phyloP scores from a whole-genome alignment of 805 yeast genomes.

The Monosporozyma servazzii region DNA sequence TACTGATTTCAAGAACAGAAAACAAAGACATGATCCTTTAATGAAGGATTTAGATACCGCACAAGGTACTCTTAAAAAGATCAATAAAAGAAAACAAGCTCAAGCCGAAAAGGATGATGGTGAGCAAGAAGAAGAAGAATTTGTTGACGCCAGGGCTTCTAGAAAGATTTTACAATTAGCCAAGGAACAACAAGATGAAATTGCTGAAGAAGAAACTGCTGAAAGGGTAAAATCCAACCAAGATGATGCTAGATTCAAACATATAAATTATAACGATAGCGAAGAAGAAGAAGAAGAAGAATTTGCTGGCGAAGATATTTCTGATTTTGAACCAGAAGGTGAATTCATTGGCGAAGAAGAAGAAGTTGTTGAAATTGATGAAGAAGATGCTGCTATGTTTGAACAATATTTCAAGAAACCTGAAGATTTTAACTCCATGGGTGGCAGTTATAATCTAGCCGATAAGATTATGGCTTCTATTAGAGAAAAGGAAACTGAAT shows the following conservation, averaged over 20 bases:
- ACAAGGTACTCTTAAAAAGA: conserved; percentile 57
- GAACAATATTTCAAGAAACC: conserved; percentile 57
- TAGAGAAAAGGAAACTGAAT: conserved; percentile 53
- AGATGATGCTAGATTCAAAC: conserved; percentile 27
- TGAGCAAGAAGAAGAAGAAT: conserved; percentile 42
- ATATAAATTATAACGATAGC: conserved; percentile 35
- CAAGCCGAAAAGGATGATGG: conserved; percentile 29
- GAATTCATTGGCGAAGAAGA: conserved; percentile 43
- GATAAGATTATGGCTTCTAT: conserved; percentile 90
- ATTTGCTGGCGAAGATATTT: conserved; percentile 35
- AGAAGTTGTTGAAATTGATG: conserved; percentile 59
- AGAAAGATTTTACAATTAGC: conserved; percentile 84
- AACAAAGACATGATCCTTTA: conserved; percentile 71
- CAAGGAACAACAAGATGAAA: conserved; percentile 84
- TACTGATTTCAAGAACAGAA: conserved; percentile 39
- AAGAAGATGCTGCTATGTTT: conserved; percentile 75
- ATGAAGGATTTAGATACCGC: conserved; percentile 68
- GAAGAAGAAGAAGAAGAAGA: conserved; percentile 44
- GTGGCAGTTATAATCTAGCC: conserved; percentile 61
- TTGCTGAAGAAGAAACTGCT: conserved; percentile 55
- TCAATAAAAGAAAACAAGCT: conserved; percentile 24
- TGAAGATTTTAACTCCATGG: conserved; percentile 29
- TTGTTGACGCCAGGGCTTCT: conserved; percentile 72
- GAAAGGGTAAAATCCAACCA: conserved; percentile 24
- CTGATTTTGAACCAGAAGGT: conserved; percentile 45